A percentile compares a stretch with the other conserved stretches of the same genome.
Conservation (phyloP, 305 asterid genomes). For the Petunia hybrid region DNA sequence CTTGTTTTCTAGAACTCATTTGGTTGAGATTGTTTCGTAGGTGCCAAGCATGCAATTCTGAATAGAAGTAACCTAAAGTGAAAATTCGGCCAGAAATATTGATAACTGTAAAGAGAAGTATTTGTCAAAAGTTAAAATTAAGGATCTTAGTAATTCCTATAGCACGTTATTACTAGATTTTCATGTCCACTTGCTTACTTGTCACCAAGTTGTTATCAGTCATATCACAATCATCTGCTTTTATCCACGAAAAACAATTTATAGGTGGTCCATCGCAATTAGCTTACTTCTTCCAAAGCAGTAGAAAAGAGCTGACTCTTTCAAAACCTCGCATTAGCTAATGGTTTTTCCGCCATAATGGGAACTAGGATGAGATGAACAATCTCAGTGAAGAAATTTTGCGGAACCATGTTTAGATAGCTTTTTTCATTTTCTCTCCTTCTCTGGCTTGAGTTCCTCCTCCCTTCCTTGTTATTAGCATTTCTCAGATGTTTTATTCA, state of each 20-base stretch:
- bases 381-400: background rate
- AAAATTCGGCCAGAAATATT: constrained; percentile 11
- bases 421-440: background rate
- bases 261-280: background rate
- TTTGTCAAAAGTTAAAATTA: background rate
- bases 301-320: background rate
- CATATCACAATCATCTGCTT: background rate
- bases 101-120: background rate
- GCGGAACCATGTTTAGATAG: background rate
- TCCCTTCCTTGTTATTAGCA: constrained; percentile 10
- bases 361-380: background rate
- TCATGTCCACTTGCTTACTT: background rate
- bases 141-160: background rate
- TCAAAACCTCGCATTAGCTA: background rate
- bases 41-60: background rate
- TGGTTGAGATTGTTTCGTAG: constrained; percentile 21
- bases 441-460: background rate
- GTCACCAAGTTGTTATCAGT: constrained; percentile 6
- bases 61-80: constrained; percentile 2
- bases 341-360: background rate
- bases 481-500: constrained; percentile 15
- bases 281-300: background rate
- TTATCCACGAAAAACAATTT: background rate
- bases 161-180: background rate
- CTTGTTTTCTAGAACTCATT: background rate